Evolutionary conservation across 495 filamentous ascomycete genomes (phyloP).

Genomic region (Neurospora pannonica): DNA sequence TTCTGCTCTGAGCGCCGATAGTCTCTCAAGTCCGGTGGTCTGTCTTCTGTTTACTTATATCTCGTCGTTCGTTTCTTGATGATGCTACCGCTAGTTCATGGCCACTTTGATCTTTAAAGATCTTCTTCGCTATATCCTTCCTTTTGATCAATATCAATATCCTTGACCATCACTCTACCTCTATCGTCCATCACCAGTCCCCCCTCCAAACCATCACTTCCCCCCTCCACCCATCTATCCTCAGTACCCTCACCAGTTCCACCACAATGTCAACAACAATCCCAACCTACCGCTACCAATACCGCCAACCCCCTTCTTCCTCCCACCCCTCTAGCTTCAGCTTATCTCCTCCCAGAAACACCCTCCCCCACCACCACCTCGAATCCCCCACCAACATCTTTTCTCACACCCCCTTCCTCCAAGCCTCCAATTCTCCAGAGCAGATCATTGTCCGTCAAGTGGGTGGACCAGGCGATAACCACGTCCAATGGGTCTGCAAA

Average conservation of each 20-base stretch:
- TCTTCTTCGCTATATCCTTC: background rate
- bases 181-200: background rate
- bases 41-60: background rate
- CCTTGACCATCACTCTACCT: background rate
- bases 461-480: slow-evolving; percentile 16
- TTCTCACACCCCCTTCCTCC: too few species aligned
- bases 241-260: background rate
- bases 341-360: background rate
- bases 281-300: slow-evolving; percentile 7
- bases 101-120: background rate
- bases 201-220: background rate
- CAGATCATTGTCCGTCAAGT: slow-evolving; percentile 17
- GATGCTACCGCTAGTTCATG: background rate
- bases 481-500: slow-evolving; percentile 12
- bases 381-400: slow-evolving; percentile 9
- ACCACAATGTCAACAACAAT: background rate
- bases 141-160: background rate
- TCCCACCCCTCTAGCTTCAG: background rate
- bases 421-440: too few species aligned
- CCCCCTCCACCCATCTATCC: background rate
- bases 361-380: slow-evolving; percentile 4
- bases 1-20: background rate
- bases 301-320: background rate
- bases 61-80: background rate
- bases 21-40: background rate